Percentiles rank a stretch among this genome's conserved stretches.
These are phyloP conservation scores for Ascocoryne sarcoides DNA, from an alignment of 2,329 filamentous ascomycete species.

Conservation along the genomic window DNA sequence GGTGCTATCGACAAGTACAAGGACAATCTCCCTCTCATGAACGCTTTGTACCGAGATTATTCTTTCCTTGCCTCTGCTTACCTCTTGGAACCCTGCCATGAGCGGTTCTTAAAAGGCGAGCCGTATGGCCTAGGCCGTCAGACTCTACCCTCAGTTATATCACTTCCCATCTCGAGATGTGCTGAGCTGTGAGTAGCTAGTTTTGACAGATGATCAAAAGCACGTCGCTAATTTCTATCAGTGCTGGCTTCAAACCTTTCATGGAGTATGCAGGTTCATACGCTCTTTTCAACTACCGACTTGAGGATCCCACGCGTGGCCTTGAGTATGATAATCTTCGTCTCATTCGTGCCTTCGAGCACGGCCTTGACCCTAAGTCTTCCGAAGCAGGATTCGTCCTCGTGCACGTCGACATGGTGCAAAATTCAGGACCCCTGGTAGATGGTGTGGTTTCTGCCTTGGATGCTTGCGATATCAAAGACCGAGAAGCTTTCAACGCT, in stretches of 20 bases:
- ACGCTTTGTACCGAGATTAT: slow-evolving; percentile 85
- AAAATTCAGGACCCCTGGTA: slow-evolving; percentile 71
- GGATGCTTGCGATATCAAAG: slow-evolving; percentile 39
- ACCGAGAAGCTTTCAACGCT: slow-evolving; percentile 53
- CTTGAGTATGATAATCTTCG: slow-evolving; percentile 62
- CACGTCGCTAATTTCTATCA: slow-evolving; percentile 23
- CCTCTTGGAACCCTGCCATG: slow-evolving; percentile 83
- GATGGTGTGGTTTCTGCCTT: slow-evolving; percentile 62
- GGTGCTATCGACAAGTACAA: slow-evolving; percentile 62
- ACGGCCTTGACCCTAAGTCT: slow-evolving; percentile 74
- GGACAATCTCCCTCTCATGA: slow-evolving; percentile 68
- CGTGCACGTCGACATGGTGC: slow-evolving; percentile 92
- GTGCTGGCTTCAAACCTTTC: slow-evolving; percentile 74
- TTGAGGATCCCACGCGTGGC: slow-evolving; percentile 45
- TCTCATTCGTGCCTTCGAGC: slow-evolving; percentile 84
- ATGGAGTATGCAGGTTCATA: slow-evolving; percentile 75
- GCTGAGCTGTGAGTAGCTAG: slow-evolving; percentile 67
- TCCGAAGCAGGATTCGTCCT: slow-evolving; percentile 96
- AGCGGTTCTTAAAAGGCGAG: slow-evolving; percentile 60
- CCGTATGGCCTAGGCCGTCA: slow-evolving; percentile 72
- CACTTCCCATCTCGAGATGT: slow-evolving; percentile 74
- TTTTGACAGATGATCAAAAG: not conserved
- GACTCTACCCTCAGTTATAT: slow-evolving; percentile 62
- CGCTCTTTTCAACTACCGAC: slow-evolving; percentile 60
- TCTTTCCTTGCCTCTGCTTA: slow-evolving; percentile 85